Evolutionary conservation across 257 asterid species (phyloP).

Genomic region (Cordia subcordata): DNA sequence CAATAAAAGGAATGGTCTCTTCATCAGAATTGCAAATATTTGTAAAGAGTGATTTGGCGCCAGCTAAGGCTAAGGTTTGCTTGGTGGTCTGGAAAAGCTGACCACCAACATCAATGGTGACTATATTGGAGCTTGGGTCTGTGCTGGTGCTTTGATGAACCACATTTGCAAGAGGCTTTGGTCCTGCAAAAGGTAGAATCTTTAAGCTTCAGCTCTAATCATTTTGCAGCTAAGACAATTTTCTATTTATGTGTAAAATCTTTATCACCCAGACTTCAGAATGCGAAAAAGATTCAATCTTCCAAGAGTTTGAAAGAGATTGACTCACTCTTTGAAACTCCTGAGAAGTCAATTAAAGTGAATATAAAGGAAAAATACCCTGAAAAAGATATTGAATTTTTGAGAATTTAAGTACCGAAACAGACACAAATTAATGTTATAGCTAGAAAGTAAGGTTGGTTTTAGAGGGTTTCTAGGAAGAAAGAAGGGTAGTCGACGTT

Average conservation of each 20-base stretch:
- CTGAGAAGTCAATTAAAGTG: too few species aligned
- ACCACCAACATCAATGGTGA: slow-evolving; percentile 89
- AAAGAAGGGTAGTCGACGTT: too few species aligned
- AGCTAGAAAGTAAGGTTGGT: too few species aligned
- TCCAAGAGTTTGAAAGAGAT: background rate
- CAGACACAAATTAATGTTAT: too few species aligned
- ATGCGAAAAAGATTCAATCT: slow-evolving; percentile 2
- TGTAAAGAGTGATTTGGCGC: slow-evolving; percentile 72
- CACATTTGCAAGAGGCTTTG: slow-evolving; percentile 29
- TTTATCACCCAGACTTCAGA: background rate
- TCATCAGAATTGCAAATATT: slow-evolving; percentile 32
- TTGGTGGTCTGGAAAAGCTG: slow-evolving; percentile 84
- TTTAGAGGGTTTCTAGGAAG: too few species aligned
- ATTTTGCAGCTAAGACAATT: background rate
- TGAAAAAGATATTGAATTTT: too few species aligned
- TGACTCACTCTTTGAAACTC: too few species aligned
- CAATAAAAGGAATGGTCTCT: slow-evolving; percentile 51
- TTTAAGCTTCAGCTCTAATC: slow-evolving; percentile 6
- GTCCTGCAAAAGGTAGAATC: slow-evolving; percentile 69
- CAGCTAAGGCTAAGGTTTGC: slow-evolving; percentile 69
- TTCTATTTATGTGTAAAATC: background rate
- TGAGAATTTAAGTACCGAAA: too few species aligned
- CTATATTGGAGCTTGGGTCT: slow-evolving; percentile 44
- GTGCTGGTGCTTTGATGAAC: slow-evolving; percentile 11
- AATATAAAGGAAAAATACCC: too few species aligned